Evolutionary conservation across 805 yeast species (phyloP).

Genomic region (Ogataea angusta): DNA sequence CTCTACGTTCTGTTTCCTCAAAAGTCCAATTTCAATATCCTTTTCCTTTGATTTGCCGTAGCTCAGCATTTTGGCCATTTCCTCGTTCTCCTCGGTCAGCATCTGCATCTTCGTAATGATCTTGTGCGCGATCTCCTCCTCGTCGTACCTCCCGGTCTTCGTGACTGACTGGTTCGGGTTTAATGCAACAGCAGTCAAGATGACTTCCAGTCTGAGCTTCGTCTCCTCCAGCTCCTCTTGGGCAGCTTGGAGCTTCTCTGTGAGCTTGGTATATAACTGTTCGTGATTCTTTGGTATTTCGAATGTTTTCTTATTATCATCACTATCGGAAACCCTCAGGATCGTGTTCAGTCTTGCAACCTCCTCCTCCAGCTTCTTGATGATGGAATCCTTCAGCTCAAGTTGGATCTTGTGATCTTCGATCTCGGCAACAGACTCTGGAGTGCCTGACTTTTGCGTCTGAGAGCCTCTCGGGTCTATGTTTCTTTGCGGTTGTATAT

Average conservation of each 20-base stretch:
- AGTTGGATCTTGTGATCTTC: conserved; percentile 49
- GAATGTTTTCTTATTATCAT: conserved; percentile 16
- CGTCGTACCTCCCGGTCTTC: conserved; percentile 63
- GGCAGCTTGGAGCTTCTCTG: conserved; percentile 27
- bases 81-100: conserved; percentile 66
- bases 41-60: conserved; percentile 74
- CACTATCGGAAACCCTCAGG: conserved; percentile 38
- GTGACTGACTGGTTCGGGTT: conserved; percentile 47
- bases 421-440: conserved; percentile 15
- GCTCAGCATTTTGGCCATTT: conserved; percentile 65
- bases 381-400: conserved; percentile 51
- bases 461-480: conserved; percentile 1
- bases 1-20: conserved; percentile 49
- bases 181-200: conserved; percentile 52
- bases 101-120: conserved; percentile 58
- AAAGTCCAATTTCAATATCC: conserved; percentile 62
- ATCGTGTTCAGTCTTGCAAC: conserved; percentile 39
- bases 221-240: conserved; percentile 57
- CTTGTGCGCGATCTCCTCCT: conserved; percentile 71
- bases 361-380: conserved; percentile 44
- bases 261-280: conserved; percentile 29
- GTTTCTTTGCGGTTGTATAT: conserved; percentile 6
- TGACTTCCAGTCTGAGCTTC: conserved; percentile 58
- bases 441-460: conserved; percentile 4
- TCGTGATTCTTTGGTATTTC: conserved; percentile 35